A percentile compares a stretch with the other conserved stretches of the same genome.
Conservation (phyloP, 371 early-diverging fungal species). For the Lichtheimia ramosa region DNA sequence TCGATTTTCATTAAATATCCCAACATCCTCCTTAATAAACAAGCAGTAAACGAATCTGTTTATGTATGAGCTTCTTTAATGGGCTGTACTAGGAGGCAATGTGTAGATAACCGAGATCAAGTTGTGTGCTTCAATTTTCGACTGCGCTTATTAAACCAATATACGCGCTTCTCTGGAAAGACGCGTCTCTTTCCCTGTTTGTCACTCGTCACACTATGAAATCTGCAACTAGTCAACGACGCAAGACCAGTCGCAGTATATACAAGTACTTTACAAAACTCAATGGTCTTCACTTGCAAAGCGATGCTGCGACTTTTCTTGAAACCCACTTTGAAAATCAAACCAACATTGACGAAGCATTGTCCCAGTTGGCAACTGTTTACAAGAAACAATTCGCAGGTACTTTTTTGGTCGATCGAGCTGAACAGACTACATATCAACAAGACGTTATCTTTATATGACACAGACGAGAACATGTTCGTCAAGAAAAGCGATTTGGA, state of each 20-base stretch:
- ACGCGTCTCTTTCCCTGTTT: background rate
- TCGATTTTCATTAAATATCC: too few species aligned
- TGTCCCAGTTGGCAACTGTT: conserved; percentile 66
- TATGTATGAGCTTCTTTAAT: too few species aligned
- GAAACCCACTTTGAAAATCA: conserved; percentile 43
- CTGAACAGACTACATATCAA: too few species aligned
- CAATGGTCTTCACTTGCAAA: conserved; percentile 69
- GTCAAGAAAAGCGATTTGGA: conserved; percentile 10
- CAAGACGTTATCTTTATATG: too few species aligned
- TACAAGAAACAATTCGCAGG: conserved; percentile 51
- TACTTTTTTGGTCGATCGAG: background rate
- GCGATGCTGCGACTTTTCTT: conserved; percentile 67
- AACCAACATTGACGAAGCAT: conserved; percentile 38
- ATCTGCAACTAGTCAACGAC: background rate
- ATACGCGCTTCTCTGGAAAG: background rate
- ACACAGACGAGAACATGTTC: background rate
- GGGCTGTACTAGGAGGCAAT: too few species aligned
- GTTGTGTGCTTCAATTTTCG: too few species aligned
- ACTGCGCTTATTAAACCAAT: too few species aligned
- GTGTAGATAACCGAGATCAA: too few species aligned
- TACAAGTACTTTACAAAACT: conserved; percentile 64
- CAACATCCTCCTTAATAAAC: too few species aligned
- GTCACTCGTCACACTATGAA: background rate
- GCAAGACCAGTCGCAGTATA: conserved; percentile 16
- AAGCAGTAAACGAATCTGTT: too few species aligned